phyloP scores from a whole-genome alignment of 2,329 filamentous ascomycete genomes.

The Aspergillus ibericus region DNA sequence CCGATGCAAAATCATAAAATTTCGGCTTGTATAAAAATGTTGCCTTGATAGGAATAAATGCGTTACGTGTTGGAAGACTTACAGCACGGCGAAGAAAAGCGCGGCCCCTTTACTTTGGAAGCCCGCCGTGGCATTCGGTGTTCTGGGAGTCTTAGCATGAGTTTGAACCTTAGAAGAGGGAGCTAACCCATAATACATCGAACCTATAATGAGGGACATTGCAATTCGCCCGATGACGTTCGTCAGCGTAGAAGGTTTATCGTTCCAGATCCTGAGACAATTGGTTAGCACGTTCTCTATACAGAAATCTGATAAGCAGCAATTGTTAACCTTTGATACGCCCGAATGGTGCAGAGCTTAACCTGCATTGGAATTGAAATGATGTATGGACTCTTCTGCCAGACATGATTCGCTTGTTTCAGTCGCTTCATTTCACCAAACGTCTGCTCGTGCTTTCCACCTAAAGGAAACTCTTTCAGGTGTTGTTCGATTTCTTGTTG shows the following conservation, averaged over 20 bases:
- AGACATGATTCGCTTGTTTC: constrained; percentile 40
- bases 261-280: constrained; percentile 62
- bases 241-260: constrained; percentile 71
- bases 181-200: constrained; percentile 42
- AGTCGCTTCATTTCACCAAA: constrained; percentile 34
- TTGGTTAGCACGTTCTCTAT: constrained; percentile 17
- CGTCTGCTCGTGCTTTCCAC: constrained; percentile 31
- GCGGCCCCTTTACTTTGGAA: constrained; percentile 79
- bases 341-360: constrained; percentile 76
- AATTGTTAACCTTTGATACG: constrained; percentile 61
- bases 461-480: constrained; percentile 33
- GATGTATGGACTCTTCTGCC: constrained; percentile 64
- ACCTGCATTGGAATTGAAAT: constrained; percentile 76
- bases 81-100: constrained; percentile 82
- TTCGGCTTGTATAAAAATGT: neutral
- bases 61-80: constrained; percentile 57
- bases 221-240: constrained; percentile 66
- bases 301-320: neutral
- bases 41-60: neutral
- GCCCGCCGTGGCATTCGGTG: constrained; percentile 60
- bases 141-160: constrained; percentile 63
- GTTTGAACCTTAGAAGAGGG: neutral
- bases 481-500: constrained; percentile 37
- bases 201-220: constrained; percentile 75
- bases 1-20: neutral